Conservation (phyloP, 371 early-diverging fungal genomes). For the Polyrhizophydium stewartii region DNA sequence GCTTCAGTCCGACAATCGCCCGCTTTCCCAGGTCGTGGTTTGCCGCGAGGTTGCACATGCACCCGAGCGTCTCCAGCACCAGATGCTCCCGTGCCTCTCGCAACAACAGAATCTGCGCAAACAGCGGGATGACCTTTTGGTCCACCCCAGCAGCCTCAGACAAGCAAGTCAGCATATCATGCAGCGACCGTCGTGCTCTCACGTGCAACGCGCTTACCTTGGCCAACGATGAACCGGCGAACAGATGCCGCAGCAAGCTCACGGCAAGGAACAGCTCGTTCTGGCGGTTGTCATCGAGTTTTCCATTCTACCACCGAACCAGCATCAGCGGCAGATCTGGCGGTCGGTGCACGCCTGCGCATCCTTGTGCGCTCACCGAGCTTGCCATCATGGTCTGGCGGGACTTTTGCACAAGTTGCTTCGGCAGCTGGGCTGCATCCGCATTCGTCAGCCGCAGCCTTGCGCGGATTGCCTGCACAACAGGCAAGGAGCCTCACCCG, state of each 20-base stretch:
- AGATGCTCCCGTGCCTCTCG: slow-evolving; percentile 9
- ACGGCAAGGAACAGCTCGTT: slow-evolving; percentile 9
- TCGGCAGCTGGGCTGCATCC: too few species aligned
- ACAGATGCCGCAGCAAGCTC: slow-evolving; percentile 14
- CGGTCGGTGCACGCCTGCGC: too few species aligned
- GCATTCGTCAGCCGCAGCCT: too few species aligned
- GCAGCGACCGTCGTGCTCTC: too few species aligned
- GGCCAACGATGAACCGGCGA: slow-evolving; percentile 15
- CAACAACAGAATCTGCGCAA: not conserved
- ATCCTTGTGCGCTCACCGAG: too few species aligned
- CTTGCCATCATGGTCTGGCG: too few species aligned
- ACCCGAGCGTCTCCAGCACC: slow-evolving; percentile 12
- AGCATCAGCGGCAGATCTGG: too few species aligned
- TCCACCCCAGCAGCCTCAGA: not conserved
- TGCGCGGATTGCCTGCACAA: too few species aligned
- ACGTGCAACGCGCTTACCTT: slow-evolving; percentile 18
- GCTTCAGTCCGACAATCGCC: slow-evolving; percentile 2
- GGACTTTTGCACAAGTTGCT: too few species aligned
- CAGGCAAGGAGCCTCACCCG: too few species aligned
- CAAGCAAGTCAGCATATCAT: too few species aligned
- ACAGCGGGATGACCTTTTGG: too few species aligned
- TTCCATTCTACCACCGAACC: not conserved
- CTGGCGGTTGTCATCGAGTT: slow-evolving; percentile 6
- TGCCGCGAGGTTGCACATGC: slow-evolving; percentile 20
- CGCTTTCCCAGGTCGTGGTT: slow-evolving; percentile 9